Evolutionary conservation across 2,329 filamentous ascomycete species (phyloP).

Genomic region (Tolypocladium guangdongense): DNA sequence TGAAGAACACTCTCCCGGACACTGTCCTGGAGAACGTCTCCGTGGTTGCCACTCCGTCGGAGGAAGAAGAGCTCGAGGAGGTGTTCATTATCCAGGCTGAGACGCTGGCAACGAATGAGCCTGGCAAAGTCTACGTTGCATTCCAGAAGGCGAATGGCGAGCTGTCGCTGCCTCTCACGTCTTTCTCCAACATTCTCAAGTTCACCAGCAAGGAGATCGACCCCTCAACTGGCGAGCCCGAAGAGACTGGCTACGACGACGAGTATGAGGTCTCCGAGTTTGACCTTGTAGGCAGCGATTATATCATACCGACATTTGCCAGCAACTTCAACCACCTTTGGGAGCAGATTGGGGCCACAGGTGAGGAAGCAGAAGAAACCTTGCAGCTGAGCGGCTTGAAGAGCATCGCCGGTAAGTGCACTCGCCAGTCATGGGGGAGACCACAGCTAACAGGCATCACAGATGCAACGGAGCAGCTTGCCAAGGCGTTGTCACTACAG

Average conservation of each 20-base stretch:
- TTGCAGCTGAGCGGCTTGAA: conserved; percentile 79
- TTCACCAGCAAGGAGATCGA: conserved; percentile 99
- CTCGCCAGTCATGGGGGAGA: not conserved
- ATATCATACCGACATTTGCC: conserved; percentile 85
- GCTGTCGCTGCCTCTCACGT: conserved; percentile 63
- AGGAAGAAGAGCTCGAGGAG: conserved; percentile 77
- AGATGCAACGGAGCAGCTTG: conserved; percentile 89
- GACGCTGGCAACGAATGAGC: conserved; percentile 71
- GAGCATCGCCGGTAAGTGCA: conserved; percentile 75
- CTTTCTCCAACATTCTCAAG: conserved; percentile 86
- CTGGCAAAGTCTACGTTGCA: conserved; percentile 88
- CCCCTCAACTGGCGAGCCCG: conserved; percentile 82
- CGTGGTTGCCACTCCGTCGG: conserved; percentile 65
- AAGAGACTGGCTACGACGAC: conserved; percentile 88
- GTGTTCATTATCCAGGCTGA: conserved; percentile 89
- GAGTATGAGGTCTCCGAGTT: conserved; percentile 96
- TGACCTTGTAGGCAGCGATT: conserved; percentile 84
- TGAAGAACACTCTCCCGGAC: conserved; percentile 92
- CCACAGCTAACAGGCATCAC: conserved; percentile 14
- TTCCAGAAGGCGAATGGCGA: conserved; percentile 78
- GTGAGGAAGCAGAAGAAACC: conserved; percentile 86
- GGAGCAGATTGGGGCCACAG: conserved; percentile 83
- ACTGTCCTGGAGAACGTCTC: conserved; percentile 86
- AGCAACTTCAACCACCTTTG: conserved; percentile 93
- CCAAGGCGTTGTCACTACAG: conserved; percentile 79